Base-by-base conservation (phyloP, 2,329 filamentous ascomycete species). In the Pseudocercospora fuligena region DNA sequence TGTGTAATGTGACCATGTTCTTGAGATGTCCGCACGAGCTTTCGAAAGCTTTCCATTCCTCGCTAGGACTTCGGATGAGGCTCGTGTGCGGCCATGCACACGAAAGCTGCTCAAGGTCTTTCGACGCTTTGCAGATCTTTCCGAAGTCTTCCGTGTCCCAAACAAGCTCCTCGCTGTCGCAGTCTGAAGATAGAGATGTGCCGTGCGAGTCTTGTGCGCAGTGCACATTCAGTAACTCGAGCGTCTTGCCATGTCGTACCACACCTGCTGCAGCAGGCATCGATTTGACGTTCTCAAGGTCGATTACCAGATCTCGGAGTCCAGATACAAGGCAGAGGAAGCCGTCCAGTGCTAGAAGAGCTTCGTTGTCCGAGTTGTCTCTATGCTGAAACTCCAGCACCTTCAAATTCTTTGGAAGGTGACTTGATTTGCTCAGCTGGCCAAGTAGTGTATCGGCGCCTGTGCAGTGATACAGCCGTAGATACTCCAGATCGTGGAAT, bases 391-490 rank as follows among this genome's bases (percentile, higher is more conserved):
- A 74, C 53, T 83, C 81, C 5, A 85, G 68, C 0, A 78, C 79
- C 65, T 82, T 81, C 4, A 85, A 77, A 62, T 79, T 79, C 53
- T 78, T 78, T 0, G 83, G 83, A 11, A 84, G 73, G 66, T 79
- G 77, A 1, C 75, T 75, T 61, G 80, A 80, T 70, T 81, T 83
- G 74, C 81, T 80, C 25, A 85, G 73, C 69, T 84, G 80, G 2
- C 82, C 81, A 19, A 84, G 78, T 5, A 85, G 71, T 1, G 81
- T 77, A 64, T 84, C 82, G 3, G 80, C 82, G 3, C 82, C 83
- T 3, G 80, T 67, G 65, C 83, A 85, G 47, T 77, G 76, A 65
- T 81, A 82, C 6, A 84, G 69, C 2, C 80, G 76, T 16, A 85
- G 76, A 51, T 76, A 76, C 66, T 81, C 78, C 43, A 84, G 72